phyloP scores from a whole-genome alignment of 1,284 basidiomycete genomes.

The Microbotryomycetes sp. region DNA sequence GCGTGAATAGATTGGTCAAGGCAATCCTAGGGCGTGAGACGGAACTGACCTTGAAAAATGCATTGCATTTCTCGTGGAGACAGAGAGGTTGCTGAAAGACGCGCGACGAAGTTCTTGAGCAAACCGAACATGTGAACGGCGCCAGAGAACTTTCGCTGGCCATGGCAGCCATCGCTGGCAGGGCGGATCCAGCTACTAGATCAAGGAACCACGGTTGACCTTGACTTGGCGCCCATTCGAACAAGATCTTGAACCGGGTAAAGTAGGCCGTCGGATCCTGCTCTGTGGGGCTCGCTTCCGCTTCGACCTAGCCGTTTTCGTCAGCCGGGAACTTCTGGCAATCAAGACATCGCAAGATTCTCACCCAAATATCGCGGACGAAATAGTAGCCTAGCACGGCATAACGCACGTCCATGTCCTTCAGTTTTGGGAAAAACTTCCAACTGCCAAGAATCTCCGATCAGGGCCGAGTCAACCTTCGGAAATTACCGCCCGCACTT shows the following conservation, averaged over 20 bases:
- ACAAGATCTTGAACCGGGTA: constrained; percentile 13
- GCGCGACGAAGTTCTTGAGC: not conserved
- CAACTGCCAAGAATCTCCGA: not conserved
- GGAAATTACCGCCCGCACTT: not conserved
- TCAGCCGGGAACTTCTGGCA: not conserved
- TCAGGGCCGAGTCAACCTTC: not conserved
- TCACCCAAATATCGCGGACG: constrained; percentile 19
- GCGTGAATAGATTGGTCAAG: too few species aligned
- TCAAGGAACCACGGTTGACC: constrained; percentile 24
- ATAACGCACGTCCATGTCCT: constrained; percentile 3
- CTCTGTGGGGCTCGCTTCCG: constrained; percentile 6
- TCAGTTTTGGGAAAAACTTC: constrained; percentile 10
- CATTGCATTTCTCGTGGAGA: constrained; percentile 18
- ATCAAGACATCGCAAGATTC: not conserved
- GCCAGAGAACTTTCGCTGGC: too few species aligned
- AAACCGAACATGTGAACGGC: too few species aligned
- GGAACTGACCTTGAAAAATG: constrained; percentile 21
- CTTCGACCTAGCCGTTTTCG: constrained; percentile 14
- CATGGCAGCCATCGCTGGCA: too few species aligned
- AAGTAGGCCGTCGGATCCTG: not conserved
- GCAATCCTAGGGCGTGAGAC: too few species aligned
- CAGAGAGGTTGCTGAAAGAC: constrained; percentile 6
- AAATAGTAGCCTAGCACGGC: constrained; percentile 23
- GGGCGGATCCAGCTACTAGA: not conserved
- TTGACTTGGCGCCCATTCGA: constrained; percentile 24